A percentile compares a stretch with the other conserved stretches of the same genome.
Conservation (phyloP, 768 basidiomycete genomes). For the Leccinum truebloodii region DNA sequence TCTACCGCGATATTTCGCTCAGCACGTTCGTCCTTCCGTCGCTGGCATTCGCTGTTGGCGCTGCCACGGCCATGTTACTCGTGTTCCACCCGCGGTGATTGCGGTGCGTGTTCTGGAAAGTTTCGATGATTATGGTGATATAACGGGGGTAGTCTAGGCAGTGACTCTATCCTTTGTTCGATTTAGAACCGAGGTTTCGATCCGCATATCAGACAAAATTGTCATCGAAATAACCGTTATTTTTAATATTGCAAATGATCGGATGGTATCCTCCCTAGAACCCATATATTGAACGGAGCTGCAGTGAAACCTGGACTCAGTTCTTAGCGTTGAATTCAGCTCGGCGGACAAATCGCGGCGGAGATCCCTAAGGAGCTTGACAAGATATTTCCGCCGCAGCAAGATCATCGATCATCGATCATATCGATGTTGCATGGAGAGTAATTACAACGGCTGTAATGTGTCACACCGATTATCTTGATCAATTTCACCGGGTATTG, state of each 20-base stretch:
- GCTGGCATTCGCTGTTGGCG: slow-evolving; percentile 46
- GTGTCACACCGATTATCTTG: not conserved
- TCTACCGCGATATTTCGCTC: slow-evolving; percentile 8
- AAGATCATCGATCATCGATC: not conserved
- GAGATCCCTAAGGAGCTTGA: not conserved
- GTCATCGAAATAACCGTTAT: not conserved
- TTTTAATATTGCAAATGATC: not conserved
- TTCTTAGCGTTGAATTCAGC: not conserved
- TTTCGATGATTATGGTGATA: not conserved
- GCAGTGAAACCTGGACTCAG: not conserved
- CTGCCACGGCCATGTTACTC: slow-evolving; percentile 36
- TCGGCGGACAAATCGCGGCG: not conserved
- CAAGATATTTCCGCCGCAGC: not conserved
- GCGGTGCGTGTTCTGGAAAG: slow-evolving; percentile 5
- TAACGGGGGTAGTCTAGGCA: slow-evolving; percentile 6
- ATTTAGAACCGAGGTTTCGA: not conserved
- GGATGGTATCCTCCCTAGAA: not conserved
- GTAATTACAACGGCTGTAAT: no score
- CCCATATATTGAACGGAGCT: not conserved
- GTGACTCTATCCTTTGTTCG: not conserved
- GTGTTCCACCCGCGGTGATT: slow-evolving; percentile 34
- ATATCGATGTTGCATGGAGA: not conserved
- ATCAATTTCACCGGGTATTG: not conserved
- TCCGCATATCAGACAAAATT: not conserved
- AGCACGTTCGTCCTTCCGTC: slow-evolving; percentile 29